Evolutionary conservation across 2,329 filamentous ascomycete species (phyloP).

Genomic region (Chrysoporthe puriensis): DNA sequence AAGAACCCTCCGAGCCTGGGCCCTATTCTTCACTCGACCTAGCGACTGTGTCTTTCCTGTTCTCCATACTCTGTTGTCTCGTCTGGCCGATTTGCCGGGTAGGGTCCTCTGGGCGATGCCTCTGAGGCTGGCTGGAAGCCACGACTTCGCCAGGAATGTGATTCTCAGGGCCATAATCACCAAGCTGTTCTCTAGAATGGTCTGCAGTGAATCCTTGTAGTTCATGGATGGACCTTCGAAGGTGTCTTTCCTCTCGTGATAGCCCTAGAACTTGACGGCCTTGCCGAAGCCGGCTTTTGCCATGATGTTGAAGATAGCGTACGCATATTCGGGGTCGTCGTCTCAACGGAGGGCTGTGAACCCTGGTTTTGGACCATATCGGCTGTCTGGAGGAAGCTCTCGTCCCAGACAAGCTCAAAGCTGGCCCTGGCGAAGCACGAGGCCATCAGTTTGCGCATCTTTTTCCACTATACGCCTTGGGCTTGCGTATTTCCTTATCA

Average conservation of each 20-base stretch:
- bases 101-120: too few relatives aligned
- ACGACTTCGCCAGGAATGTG: not conserved
- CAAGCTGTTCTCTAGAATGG: too few relatives aligned
- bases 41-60: not conserved
- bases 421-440: too few relatives aligned
- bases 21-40: not conserved
- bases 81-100: too few relatives aligned
- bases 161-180: not conserved
- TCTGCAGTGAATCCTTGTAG: not conserved
- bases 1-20: too few relatives aligned
- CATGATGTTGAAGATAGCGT: not conserved
- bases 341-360: too few relatives aligned
- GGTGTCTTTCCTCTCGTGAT: not conserved
- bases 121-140: too few relatives aligned
- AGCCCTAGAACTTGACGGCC: not conserved
- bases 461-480: not conserved
- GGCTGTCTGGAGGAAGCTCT: too few relatives aligned
- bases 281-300: not conserved
- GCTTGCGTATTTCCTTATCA: too few relatives aligned
- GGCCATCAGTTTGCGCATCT: slow-evolving; percentile 1
- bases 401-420: too few relatives aligned
- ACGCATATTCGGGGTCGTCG: too few relatives aligned
- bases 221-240: not conserved
- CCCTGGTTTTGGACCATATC: too few relatives aligned
- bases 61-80: not conserved